phyloP scores from a whole-genome alignment of 805 yeast species.

The Starmerella vitae region DNA sequence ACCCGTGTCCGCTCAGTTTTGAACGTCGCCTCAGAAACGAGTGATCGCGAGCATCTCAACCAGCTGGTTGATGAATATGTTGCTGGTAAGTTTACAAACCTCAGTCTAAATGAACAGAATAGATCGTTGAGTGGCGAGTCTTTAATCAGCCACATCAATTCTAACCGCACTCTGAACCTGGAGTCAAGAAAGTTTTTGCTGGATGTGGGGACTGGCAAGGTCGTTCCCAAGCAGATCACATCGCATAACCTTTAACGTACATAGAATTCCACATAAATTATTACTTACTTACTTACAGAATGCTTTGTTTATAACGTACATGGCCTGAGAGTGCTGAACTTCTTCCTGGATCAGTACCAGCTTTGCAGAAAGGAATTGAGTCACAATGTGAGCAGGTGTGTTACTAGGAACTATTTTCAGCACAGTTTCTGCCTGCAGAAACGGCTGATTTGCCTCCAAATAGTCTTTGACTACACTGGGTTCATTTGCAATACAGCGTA shows the following conservation, averaged over 20 bases:
- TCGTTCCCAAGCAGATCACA: constrained; percentile 15
- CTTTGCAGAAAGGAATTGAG: constrained; percentile 3
- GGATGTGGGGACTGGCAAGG: constrained; percentile 15
- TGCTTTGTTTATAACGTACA: constrained; percentile 5
- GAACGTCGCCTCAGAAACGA: constrained; percentile 5
- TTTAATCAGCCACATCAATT: constrained; percentile 9
- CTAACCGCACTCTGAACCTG: constrained; percentile 9
- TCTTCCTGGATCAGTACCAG: not conserved
- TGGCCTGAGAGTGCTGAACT: not conserved
- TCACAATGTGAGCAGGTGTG: constrained; percentile 8
- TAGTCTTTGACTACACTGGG: constrained; percentile 8
- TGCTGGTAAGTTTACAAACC: constrained; percentile 9
- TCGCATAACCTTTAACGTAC: not conserved
- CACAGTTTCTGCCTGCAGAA: constrained; percentile 2
- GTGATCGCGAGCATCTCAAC: constrained; percentile 6
- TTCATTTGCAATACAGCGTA: constrained; percentile 2
- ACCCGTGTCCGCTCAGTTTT: constrained; percentile 19
- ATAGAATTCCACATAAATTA: not conserved
- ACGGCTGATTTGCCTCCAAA: not conserved
- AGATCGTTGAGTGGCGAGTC: constrained; percentile 2
- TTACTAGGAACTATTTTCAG: not conserved
- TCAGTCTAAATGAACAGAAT: not conserved
- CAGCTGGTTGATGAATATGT: constrained; percentile 6
- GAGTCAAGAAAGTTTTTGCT: constrained; percentile 14
- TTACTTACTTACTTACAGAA: not conserved